Percentiles rank a stretch among this genome's conserved stretches.
Evolutionary conservation across 2,329 filamentous ascomycete genomes (phyloP).

Genomic region (Epichloe sibirici): DNA sequence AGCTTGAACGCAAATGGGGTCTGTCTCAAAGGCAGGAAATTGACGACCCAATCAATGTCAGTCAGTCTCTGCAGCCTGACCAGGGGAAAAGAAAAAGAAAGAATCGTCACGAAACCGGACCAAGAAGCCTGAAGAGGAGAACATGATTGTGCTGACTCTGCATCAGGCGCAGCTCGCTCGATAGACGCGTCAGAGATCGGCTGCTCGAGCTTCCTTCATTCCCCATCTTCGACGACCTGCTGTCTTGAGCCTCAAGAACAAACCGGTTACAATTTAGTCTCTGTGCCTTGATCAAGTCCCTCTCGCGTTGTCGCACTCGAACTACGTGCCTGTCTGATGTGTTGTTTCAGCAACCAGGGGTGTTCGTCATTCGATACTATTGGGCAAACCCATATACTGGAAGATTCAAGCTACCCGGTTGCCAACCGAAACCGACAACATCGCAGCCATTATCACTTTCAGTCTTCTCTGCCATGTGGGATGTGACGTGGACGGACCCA

Average conservation of each 20-base stretch:
- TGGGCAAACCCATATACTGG: neutral
- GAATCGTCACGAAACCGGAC: neutral
- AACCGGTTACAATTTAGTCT: neutral
- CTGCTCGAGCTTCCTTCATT: neutral
- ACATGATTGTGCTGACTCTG: neutral
- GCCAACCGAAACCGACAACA: neutral
- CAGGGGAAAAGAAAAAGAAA: neutral
- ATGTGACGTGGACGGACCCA: conserved; percentile 46
- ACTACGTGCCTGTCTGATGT: neutral
- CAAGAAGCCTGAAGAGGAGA: neutral
- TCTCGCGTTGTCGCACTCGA: conserved; percentile 2
- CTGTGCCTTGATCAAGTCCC: neutral
- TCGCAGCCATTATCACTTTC: neutral
- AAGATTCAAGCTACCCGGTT: neutral
- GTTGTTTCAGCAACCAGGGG: conserved; percentile 5
- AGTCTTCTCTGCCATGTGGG: conserved; percentile 36
- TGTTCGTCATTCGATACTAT: conserved; percentile 4
- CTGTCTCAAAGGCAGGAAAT: neutral
- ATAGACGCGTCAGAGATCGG: neutral
- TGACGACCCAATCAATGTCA: neutral
- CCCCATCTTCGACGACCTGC: neutral
- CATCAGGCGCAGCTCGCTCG: neutral
- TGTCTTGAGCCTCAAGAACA: neutral
- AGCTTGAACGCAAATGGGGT: neutral
- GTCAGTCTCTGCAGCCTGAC: neutral